These are phyloP conservation scores for Sugiyamaella floridensis DNA, from an alignment of 805 yeast species.

Conservation along the genomic window DNA sequence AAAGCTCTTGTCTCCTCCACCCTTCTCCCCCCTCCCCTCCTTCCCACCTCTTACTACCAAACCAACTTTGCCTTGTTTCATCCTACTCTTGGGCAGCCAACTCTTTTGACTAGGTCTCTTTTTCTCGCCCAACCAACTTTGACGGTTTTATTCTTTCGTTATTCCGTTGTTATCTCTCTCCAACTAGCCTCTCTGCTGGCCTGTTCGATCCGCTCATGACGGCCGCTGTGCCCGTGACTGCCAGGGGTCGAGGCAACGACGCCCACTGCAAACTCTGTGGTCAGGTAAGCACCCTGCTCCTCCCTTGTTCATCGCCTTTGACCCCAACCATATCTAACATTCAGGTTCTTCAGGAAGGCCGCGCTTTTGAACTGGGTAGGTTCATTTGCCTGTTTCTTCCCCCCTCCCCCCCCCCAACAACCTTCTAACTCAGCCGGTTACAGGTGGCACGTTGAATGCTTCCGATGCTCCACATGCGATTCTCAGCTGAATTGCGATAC, in stretches of 20 bases:
- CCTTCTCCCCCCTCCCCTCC: background rate
- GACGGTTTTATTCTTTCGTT: no score
- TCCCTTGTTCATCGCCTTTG: no score
- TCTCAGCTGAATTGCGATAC: slow-evolving; percentile 76
- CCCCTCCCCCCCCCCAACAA: background rate
- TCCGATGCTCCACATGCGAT: slow-evolving; percentile 79
- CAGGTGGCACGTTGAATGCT: slow-evolving; percentile 94
- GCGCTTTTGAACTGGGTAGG: slow-evolving; percentile 73
- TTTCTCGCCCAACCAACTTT: no score
- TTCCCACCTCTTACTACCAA: no score
- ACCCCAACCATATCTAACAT: slow-evolving; percentile 14
- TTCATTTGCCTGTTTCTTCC: background rate
- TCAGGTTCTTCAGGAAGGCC: slow-evolving; percentile 70
- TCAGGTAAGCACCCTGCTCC: no score
- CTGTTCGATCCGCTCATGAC: background rate
- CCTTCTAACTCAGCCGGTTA: slow-evolving; percentile 58
- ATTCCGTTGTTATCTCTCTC: background rate
- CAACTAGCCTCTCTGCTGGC: background rate
- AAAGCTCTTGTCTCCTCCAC: no score
- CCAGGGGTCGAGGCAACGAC: slow-evolving; percentile 15
- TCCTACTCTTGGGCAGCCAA: background rate
- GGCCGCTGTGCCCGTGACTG: slow-evolving; percentile 6
- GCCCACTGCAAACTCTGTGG: slow-evolving; percentile 18
- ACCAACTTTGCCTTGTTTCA: background rate
- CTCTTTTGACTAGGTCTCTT: background rate